Base-by-base conservation (phyloP, 352 stramenopile genomes). In the Labyrinthula sp. region DNA sequence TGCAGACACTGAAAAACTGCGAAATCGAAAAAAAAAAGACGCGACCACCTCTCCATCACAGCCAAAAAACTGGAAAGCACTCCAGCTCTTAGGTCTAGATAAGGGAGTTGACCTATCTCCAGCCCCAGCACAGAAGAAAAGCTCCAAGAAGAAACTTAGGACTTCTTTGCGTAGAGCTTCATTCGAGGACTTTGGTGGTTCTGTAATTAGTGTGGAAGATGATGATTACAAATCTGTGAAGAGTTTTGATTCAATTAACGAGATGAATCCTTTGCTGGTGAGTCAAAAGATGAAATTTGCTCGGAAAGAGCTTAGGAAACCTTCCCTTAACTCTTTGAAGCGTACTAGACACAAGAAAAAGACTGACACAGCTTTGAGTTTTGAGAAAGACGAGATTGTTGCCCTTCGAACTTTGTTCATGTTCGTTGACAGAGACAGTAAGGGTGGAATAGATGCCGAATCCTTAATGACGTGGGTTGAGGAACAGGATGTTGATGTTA, bases 271-370 rank as follows among this genome's bases (percentile, higher is more conserved):
- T 25, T 14, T 50, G 10, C 30, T 50, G 14, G 41, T 50, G 8
- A 21, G 48, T 22, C 30, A 50, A 15, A 50, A 50, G 41, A 50
- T 50, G 41, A 50, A 50, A 37, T n/a, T 49, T 30, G 41, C 41
- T 1, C 41, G 48, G 15, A 27, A 9, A 22, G 48, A 50, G 3
- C 23, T 50, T 15, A 38, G 48, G 17, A 30, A 30, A 26, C 23
- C 28, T 37, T 15, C 30, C 1, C 35, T 50, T 0, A 54, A 36
- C 23, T 8, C 18, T 17, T 22, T 30, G 17, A 22, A 15, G 9
- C 9, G 10, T n/a, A 22, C 8, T 22, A 40, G 34, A 15, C 15
- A 40, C 34, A 22, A 9, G 15, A 18, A 39, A n/a, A 17, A 48
- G 2, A 33, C 28, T 33, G 29, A 48, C 9, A 25, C 45, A 30